Conservation (phyloP, 2,329 filamentous ascomycete species). For the Aspergillus amoenus region DNA sequence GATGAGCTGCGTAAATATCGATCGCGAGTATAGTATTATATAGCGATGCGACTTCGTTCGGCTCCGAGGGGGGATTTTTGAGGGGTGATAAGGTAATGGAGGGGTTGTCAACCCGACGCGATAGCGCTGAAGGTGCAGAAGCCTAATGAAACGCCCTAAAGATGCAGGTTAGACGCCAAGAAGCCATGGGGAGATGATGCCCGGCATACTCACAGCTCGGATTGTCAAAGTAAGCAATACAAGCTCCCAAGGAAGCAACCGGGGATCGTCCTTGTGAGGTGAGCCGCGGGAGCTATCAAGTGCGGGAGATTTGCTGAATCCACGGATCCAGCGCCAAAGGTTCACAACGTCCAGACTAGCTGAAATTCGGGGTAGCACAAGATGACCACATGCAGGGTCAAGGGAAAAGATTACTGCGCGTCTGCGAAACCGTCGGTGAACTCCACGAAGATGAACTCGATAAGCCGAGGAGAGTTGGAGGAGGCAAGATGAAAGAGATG, state of each 20-base stretch:
- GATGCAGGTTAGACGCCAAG: constrained; percentile 3
- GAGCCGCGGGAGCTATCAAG: constrained; percentile 33
- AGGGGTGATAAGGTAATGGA: constrained; percentile 11
- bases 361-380: constrained; percentile 12
- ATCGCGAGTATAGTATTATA: not conserved
- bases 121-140: constrained; percentile 5
- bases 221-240: not conserved
- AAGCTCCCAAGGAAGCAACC: constrained; percentile 12
- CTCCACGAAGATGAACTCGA: not conserved
- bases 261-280: constrained; percentile 18
- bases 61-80: constrained; percentile 2
- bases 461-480: constrained; percentile 2
- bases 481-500: constrained; percentile 5
- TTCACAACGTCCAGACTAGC: constrained; percentile 18
- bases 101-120: constrained; percentile 15
- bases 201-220: constrained; percentile 4
- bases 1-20: not conserved
- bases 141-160: constrained; percentile 1
- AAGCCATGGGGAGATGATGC: not conserved
- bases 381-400: constrained; percentile 8
- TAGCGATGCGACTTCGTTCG: not conserved
- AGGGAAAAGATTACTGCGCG: constrained; percentile 3
- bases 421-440: not conserved
- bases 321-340: constrained; percentile 31
- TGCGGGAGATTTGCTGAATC: constrained; percentile 36